Evolutionary conservation across 805 yeast genomes (phyloP), one percentile per base, ranked within the genome.

Genomic region (Aciculoconidium aculeatum): DNA sequence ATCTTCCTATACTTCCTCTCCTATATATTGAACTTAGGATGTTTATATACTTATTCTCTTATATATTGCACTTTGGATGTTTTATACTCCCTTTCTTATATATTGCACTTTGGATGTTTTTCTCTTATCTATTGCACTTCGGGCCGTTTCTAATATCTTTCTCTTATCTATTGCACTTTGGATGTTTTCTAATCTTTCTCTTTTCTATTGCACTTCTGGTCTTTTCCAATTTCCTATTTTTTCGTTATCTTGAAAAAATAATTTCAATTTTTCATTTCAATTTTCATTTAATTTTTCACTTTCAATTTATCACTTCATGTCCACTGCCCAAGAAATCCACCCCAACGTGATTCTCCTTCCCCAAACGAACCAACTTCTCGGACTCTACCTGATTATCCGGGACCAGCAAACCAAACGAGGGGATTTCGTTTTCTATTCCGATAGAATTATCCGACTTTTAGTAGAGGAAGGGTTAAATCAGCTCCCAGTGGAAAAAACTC

Each of bases 381-480:
- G 95, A 15, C 66, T 92, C 32, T 90, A 82, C 66, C 80, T 95
- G 51, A 87, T 88, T 49, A 87, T 92, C 48, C 79, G 99, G 51
- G 84, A 85, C 56, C 72, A 70, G 45, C 61, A 61, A 32, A 90
- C 98, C 11, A 67, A 73, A 34, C 75, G 98, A 50, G 84, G 92
- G 2, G 96, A 92, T 51, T 92, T 92, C 52, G 90, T 92, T 31
- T 92, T 92, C 57, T 92, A 90, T 56, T 76, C 96, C 8, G 96
- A 92, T 53, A 70, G 99, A 54, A 88, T 92, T 59, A 92, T 92
- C 52, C 72, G 99, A 36, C 64, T 92, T 24, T 63, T 92, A 37
- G 97, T 92, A 11, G 99, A 92, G 65, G 95, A 83, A 56, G 97
- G 97, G 21, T 73, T 92, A 49, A 90, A 92, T 57, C 87, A 84